These are phyloP conservation scores for Musa schizocarpa DNA, from an alignment of 176 grass and related monocot genomes.

Conservation along the genomic window DNA sequence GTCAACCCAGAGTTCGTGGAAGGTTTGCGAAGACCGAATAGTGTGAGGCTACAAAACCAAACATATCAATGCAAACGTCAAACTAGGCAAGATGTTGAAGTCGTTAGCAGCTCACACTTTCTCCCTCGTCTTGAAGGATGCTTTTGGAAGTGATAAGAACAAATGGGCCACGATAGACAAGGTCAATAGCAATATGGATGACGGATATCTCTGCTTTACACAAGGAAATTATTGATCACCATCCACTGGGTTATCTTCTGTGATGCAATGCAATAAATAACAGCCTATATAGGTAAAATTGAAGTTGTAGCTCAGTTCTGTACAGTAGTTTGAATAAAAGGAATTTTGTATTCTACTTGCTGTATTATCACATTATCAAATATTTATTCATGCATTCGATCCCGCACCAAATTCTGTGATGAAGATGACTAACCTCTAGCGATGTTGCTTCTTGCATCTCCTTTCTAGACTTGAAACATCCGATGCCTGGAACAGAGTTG, in stretches of 20 bases:
- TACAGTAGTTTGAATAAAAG: neutral
- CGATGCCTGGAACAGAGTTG: too few species aligned
- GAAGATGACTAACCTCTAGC: too few species aligned
- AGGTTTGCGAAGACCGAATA: conserved; percentile 96
- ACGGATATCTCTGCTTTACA: neutral
- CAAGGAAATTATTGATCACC: neutral
- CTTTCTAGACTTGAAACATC: too few species aligned
- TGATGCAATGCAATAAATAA: neutral
- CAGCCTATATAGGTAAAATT: neutral
- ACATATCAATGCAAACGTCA: conserved; percentile 18
- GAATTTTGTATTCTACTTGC: neutral
- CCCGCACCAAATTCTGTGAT: too few species aligned
- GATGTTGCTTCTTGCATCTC: too few species aligned
- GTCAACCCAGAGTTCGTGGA: conserved; percentile 91
- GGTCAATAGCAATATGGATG: conserved; percentile 1
- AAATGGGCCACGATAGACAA: neutral
- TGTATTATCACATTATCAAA: neutral
- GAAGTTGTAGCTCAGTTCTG: neutral
- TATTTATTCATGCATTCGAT: too few species aligned
- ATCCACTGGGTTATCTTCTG: neutral
- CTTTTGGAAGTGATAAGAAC: neutral
- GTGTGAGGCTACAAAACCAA: conserved; percentile 38
- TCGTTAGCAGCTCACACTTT: conserved; percentile 4
- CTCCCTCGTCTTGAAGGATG: conserved; percentile 11
- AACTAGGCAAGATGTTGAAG: conserved; percentile 13